Evolutionary conservation across 306 rosid species (phyloP).

Genomic region (Bauhinia variegata): DNA sequence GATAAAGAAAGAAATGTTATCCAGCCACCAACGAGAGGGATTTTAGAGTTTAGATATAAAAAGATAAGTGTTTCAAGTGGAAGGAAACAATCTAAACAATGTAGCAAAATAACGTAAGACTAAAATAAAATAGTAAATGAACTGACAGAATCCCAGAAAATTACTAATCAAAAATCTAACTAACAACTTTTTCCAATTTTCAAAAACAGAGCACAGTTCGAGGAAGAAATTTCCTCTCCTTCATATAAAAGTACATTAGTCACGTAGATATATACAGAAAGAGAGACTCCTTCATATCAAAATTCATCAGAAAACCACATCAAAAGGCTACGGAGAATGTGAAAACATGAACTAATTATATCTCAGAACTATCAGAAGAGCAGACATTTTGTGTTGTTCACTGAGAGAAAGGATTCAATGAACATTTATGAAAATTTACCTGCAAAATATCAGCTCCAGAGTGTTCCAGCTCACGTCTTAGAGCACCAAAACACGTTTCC

Average conservation of each 20-base stretch:
- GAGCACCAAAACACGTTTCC: constrained; percentile 82
- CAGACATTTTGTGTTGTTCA: too few species aligned
- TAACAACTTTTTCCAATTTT: too few species aligned
- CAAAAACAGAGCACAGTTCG: background rate
- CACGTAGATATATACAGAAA: background rate
- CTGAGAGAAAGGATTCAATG: too few species aligned
- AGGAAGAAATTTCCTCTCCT: background rate
- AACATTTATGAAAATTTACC: constrained; percentile 43
- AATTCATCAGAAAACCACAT: background rate
- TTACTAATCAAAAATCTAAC: background rate
- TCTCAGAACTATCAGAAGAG: background rate
- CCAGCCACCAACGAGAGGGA: constrained; percentile 2
- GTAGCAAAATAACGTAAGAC: background rate
- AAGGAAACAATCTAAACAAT: background rate
- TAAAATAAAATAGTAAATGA: background rate
- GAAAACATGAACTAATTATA: background rate
- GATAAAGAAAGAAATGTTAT: background rate
- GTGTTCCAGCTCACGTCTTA: constrained; percentile 89
- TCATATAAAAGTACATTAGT: background rate
- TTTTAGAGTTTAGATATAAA: constrained; percentile 21
- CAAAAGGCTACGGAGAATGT: background rate
- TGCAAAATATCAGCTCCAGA: constrained; percentile 60
- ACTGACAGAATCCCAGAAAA: background rate
- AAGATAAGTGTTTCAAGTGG: background rate
- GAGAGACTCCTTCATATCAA: background rate